Conservation (phyloP, 2,329 filamentous ascomycete species). For the Penicillium expansum region DNA sequence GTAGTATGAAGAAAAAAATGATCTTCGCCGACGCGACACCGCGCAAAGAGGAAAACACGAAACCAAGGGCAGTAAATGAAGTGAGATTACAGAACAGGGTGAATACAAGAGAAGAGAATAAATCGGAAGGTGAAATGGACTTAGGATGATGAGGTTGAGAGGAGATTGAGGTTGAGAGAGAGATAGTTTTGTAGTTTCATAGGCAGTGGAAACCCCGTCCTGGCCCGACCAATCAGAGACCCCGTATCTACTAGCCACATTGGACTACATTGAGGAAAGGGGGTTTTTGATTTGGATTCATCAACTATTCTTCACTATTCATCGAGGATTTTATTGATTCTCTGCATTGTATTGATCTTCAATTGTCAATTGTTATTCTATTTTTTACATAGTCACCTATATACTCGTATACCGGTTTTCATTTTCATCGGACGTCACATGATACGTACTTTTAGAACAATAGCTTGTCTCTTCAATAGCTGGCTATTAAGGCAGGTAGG, state of each 20-base stretch:
- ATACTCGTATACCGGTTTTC: no score
- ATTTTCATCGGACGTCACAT: conserved; percentile 4
- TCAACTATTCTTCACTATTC: background rate
- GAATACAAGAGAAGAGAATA: conserved; percentile 5
- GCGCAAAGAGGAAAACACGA: conserved; percentile 12
- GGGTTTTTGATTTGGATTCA: background rate
- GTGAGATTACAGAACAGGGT: background rate
- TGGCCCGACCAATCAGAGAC: conserved; percentile 7
- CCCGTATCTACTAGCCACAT: conserved; percentile 11
- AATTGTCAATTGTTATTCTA: background rate
- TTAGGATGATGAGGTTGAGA: conserved; percentile 10
- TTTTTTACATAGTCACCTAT: background rate
- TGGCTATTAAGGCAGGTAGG: background rate
- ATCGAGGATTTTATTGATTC: background rate
- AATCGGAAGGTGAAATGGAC: conserved; percentile 3
- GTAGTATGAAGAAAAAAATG: conserved; percentile 15
- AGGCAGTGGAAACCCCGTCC: conserved; percentile 7
- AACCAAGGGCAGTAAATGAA: conserved; percentile 7
- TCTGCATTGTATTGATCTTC: background rate
- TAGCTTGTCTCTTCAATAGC: background rate
- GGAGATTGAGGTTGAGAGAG: conserved; percentile 22
- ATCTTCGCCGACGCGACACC: conserved; percentile 11
- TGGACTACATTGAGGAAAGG: conserved; percentile 10
- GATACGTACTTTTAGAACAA: conserved; percentile 3
- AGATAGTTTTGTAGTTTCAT: conserved; percentile 26